Conservation (phyloP, 75 land plant species). For the Larix kaempferi region DNA sequence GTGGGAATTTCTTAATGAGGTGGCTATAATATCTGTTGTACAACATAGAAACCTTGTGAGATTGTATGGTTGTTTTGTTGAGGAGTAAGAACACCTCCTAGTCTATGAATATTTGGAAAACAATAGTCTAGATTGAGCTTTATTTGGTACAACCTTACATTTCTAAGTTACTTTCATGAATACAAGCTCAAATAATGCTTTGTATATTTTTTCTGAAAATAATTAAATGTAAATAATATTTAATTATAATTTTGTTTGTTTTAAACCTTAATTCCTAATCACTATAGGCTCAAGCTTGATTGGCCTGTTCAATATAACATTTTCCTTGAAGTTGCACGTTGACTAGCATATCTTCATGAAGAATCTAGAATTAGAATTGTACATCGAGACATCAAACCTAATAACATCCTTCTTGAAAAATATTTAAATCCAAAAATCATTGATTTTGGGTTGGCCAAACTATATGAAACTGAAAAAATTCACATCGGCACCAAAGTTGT, state of each 20-base stretch:
- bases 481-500: constrained; percentile 49
- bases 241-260: background rate
- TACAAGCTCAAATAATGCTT: background rate
- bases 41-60: constrained; percentile 23
- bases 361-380: constrained; percentile 39
- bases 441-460: constrained; percentile 50
- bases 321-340: constrained; percentile 40
- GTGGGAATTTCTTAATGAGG: constrained; percentile 24
- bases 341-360: constrained; percentile 60
- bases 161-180: background rate
- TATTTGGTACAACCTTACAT: constrained; percentile 14
- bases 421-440: constrained; percentile 44
- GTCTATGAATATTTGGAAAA: constrained; percentile 28
- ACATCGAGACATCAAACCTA: constrained; percentile 51
- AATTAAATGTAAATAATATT: background rate
- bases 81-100: constrained; percentile 17
- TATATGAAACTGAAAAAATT: constrained; percentile 28
- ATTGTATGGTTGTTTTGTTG: constrained; percentile 20
- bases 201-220: background rate
- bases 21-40: constrained; percentile 17
- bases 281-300: constrained; percentile 11
- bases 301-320: constrained; percentile 44
- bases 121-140: constrained; percentile 14
- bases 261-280: background rate
- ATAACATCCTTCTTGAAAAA: constrained; percentile 44